Percentiles rank a stretch among this genome's conserved stretches.
phyloP scores from a whole-genome alignment of 2,329 filamentous ascomycete genomes.

The Pestalotiopsis sp. region DNA sequence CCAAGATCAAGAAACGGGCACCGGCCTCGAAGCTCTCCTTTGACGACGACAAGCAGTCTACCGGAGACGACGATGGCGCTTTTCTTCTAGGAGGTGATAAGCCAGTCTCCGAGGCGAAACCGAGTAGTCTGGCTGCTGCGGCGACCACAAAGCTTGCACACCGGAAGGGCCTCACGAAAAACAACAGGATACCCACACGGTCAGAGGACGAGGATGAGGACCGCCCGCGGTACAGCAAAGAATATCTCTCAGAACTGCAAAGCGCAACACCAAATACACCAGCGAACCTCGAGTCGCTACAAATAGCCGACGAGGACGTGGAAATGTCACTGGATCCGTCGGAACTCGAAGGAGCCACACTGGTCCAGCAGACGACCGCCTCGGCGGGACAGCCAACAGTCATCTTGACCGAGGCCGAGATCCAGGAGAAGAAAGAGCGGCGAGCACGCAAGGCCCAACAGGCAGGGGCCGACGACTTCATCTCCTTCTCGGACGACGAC shows the following conservation, averaged over 20 bases:
- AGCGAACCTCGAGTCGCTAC: conserved; percentile 2
- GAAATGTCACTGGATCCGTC: conserved; percentile 61
- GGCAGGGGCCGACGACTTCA: conserved; percentile 55
- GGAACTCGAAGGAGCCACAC: conserved; percentile 65
- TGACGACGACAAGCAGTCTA: conserved; percentile 60
- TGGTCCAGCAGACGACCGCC: conserved; percentile 57
- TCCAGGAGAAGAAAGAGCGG: conserved; percentile 87
- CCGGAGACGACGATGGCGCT: conserved; percentile 54
- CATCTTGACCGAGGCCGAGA: conserved; percentile 83
- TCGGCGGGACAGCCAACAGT: conserved; percentile 40
- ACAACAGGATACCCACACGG: conserved; percentile 57
- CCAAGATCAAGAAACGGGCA: conserved; percentile 70
- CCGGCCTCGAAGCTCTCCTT: conserved; percentile 74
- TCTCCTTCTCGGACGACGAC: conserved; percentile 63
- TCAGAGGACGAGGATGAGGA: conserved; percentile 61
- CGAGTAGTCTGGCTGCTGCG: conserved; percentile 62
- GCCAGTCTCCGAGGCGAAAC: conserved; percentile 61
- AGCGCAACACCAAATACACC: conserved; percentile 85
- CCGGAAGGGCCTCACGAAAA: conserved; percentile 53
- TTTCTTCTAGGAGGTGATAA: conserved; percentile 37
- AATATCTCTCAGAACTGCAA: conserved; percentile 83
- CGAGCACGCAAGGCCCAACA: conserved; percentile 76
- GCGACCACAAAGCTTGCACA: conserved; percentile 68
- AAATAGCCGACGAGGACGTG: conserved; percentile 34
- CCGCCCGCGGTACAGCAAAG: conserved; percentile 80